Percentiles rank a stretch among this genome's conserved stretches.
Conservation (phyloP, 768 basidiomycete genomes). For the Psilocybe cyanescens region DNA sequence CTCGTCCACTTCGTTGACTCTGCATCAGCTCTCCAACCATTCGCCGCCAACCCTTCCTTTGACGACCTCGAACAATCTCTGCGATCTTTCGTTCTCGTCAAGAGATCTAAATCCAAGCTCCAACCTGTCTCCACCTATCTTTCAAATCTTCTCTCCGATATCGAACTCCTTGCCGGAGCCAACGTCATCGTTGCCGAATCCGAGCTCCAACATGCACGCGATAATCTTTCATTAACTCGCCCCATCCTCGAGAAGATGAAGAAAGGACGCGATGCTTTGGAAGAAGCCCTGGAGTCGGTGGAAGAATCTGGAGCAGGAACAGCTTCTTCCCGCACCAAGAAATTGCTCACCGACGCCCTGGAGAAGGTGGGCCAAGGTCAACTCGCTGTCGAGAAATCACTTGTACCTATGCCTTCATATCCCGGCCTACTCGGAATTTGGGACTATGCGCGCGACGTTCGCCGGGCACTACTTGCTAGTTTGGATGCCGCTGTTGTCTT, state of each 20-base stretch:
- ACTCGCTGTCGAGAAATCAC: conserved; percentile 55
- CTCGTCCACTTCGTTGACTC: conserved; percentile 99
- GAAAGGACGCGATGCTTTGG: conserved; percentile 69
- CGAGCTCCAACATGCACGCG: conserved; percentile 74
- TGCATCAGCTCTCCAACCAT: conserved; percentile 69
- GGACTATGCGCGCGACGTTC: conserved; percentile 86
- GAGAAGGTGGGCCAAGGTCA: conserved; percentile 79
- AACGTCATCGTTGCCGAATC: conserved; percentile 86
- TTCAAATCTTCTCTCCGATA: conserved; percentile 84
- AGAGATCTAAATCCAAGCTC: conserved; percentile 95
- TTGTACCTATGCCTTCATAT: conserved; percentile 71
- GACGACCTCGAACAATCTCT: conserved; percentile 88
- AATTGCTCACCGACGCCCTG: conserved; percentile 71
- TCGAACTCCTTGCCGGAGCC: conserved; percentile 84
- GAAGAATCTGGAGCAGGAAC: conserved; percentile 76
- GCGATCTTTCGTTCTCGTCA: conserved; percentile 93
- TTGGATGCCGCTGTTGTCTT: conserved; percentile 79
- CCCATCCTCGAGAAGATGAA: conserved; percentile 92
- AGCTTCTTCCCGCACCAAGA: conserved; percentile 57
- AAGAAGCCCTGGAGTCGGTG: conserved; percentile 74
- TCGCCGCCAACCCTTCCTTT: conserved; percentile 70
- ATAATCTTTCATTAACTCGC: conserved; percentile 66
- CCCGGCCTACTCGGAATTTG: conserved; percentile 82
- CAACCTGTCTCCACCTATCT: conserved; percentile 93
- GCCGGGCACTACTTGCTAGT: conserved; percentile 74